These are phyloP conservation scores for Xylaria telfairii DNA, from an alignment of 495 filamentous ascomycete genomes.

Conservation along the genomic window DNA sequence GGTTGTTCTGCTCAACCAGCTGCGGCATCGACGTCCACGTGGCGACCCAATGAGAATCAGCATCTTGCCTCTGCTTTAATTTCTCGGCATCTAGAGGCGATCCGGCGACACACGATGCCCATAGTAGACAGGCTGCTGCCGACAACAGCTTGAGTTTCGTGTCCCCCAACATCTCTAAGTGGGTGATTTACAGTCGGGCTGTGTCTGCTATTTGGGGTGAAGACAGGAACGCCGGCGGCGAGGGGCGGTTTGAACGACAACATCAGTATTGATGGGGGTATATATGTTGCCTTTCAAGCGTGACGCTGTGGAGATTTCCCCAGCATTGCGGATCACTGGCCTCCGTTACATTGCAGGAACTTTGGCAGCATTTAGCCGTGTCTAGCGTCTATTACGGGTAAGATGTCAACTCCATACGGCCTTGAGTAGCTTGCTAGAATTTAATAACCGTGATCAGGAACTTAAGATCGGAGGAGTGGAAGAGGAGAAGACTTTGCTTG, in stretches of 20 bases:
- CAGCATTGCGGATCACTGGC: background rate
- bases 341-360: conserved; percentile 6
- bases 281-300: background rate
- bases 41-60: conserved; percentile 64
- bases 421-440: background rate
- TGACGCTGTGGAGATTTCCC: conserved; percentile 1
- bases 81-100: conserved; percentile 20
- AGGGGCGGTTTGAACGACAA: background rate
- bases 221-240: background rate
- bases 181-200: background rate
- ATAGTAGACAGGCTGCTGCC: conserved; percentile 33
- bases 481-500: background rate
- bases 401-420: background rate
- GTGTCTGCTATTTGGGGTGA: background rate
- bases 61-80: conserved; percentile 28
- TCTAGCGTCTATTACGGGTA: conserved; percentile 2
- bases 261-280: background rate
- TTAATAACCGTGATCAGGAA: background rate
- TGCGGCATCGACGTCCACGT: conserved; percentile 74
- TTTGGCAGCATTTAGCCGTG: conserved; percentile 18
- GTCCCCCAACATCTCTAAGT: background rate
- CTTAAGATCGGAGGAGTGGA: background rate
- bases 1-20: conserved; percentile 65
- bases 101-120: conserved; percentile 26
- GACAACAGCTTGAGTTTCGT: conserved; percentile 21